Conservation (phyloP, 306 rosid genomes). For the Quercus wislizeni region DNA sequence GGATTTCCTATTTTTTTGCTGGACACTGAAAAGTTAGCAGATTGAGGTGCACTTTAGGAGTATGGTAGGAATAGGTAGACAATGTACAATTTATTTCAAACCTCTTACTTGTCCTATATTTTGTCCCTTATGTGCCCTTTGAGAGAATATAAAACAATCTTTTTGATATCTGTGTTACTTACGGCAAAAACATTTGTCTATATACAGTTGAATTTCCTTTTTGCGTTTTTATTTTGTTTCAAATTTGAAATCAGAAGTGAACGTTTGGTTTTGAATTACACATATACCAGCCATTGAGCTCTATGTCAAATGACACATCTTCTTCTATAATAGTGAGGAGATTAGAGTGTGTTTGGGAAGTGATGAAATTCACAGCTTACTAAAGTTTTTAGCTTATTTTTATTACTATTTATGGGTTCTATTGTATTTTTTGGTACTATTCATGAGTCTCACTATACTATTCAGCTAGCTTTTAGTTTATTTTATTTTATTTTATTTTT, state of each 20-base stretch:
- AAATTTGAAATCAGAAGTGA: not conserved
- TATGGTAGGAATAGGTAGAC: not conserved
- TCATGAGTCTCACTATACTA: fast-evolving
- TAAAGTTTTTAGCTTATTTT: no score
- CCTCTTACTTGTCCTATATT: not conserved
- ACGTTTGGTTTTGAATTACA: not conserved
- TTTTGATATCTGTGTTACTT: not conserved
- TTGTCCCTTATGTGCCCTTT: not conserved
- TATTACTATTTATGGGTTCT: no score
- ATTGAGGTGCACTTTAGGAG: not conserved
- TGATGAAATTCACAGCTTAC: no score
- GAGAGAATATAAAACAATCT: not conserved
- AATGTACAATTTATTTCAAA: not conserved
- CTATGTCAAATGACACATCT: not conserved
- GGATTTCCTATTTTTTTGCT: not conserved
- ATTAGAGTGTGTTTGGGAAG: no score
- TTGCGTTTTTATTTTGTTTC: not conserved
- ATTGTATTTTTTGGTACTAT: no score
- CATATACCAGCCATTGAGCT: not conserved
- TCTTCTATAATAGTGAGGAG: not conserved
- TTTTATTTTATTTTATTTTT: no score
- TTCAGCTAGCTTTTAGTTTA: no score
- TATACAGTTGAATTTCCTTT: not conserved
- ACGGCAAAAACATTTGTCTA: not conserved
- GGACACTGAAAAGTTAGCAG: not conserved